Evolutionary conservation across 2,329 filamentous ascomycete species (phyloP), one percentile per base, ranked within the genome.

Genomic region (Diaporthe vaccinii): DNA sequence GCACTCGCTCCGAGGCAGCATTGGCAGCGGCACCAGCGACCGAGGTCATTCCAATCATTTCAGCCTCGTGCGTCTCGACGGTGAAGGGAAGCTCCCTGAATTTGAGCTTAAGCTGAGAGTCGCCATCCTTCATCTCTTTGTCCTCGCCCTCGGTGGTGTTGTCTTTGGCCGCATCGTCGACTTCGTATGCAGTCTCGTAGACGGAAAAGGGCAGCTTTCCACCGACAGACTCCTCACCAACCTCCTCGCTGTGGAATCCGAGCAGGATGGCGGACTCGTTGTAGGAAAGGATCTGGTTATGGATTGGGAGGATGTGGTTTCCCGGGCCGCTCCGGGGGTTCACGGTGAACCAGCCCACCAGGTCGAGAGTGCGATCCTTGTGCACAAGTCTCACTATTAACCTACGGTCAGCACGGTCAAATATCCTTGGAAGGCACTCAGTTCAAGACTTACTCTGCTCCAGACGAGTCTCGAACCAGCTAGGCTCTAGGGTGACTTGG

Each of bases 1-100:
- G 6, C 76, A 77, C 72, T 80, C 78, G 70, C 25, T 91, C 86
- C 44, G 91, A 91, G 15, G 93, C 92, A 34, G 95, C 96, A 80
- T 94, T 96, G 65, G 94, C 94, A 62, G 94, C 94, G 53, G 94
- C 95, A 71, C 93, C 92, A 0, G 96, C 96, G 28, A 99, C 93
- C 78, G 96, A 98, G 84, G 98, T 95, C 80, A 99, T 94, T 79
- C 94, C 94, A 78, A 99, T 98, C 95, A 98, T 98, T 84, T 99
- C 97, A 1, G 96, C 96, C 83, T 98, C 96, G 14, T 95, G 95
- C 0, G 96, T 98, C 85, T 98, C 97, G 2, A 98, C 92, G 0
- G 93, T 93, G 83, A 97, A 98, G 2, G 93, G 91, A 14, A 98
- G 85, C 81, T 97, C 93, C 76, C 93, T 91, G 84, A 98, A 98